Base-by-base conservation (phyloP, 176 grass and related monocot genomes). In the Carex myosuroides region DNA sequence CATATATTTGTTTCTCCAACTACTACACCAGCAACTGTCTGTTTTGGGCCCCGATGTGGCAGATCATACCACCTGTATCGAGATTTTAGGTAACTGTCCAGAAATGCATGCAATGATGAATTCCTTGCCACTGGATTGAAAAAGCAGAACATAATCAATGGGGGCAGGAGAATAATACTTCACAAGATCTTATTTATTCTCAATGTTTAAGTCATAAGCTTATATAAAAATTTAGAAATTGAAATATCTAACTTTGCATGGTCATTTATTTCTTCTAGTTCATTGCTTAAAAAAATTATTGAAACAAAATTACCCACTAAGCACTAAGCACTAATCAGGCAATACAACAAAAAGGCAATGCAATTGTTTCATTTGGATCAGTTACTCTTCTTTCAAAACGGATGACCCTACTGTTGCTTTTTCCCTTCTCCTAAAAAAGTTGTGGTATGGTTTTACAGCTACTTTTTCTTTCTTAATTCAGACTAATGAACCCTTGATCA, bases 11-110 rank as follows among this genome's bases (percentile, higher is more conserved):
- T 85, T 56, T 98, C 95, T 59, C 95, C 95, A 52, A 98, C 95
- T 58, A 95, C 81, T 61, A 98, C 84, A 50, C 95, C 89, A 46
- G 92, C 91, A 87, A 93, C 91, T 79, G 83, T 69, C 57, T 87
- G 88, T 81, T 79, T 90, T 6, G 88, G 88, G 12, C 80, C 88
- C 13, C 88, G 81, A 82, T 95, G 91, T 81, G 95, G 92, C 48
- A 98, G 88, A 89, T 98, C 95, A 83, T 93, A 98, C 95, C 95
- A 95, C 46, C 95, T 86, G 81, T 98, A 88, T 80, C 95, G 83
- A 74, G 91, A 98, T 87, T 95, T 91, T 86, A 98, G 77, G 72
- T 98, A 98, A 92, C 91, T 98, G 84, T 98, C 91, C 48, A 98
- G 87, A 88, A 98, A 95, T 11, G 86, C 89, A 70, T 95, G 91